phyloP scores from a whole-genome alignment of 2,329 filamentous ascomycete genomes.

The Alternaria tenuissima region DNA sequence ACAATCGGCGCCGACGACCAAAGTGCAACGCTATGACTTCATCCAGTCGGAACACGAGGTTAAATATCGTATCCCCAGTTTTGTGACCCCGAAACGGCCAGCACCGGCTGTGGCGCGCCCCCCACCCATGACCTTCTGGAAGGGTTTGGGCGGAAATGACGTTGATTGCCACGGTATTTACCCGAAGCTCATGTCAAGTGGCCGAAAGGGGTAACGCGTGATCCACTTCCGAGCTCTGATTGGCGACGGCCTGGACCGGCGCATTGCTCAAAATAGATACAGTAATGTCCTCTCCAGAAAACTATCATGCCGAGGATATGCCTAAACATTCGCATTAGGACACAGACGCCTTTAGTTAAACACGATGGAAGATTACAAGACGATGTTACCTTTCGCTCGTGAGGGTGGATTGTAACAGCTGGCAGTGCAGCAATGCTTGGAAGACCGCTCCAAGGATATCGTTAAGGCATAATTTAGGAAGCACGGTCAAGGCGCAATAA shows the following conservation, averaged over 20 bases:
- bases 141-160: constrained; percentile 8
- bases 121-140: constrained; percentile 5
- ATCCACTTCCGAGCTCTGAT: not conserved
- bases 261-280: constrained; percentile 12
- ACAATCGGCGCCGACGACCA: constrained; percentile 10
- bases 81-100: constrained; percentile 8
- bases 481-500: no score
- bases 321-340: not conserved
- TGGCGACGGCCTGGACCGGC: constrained; percentile 5
- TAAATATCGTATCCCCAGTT: constrained; percentile 15
- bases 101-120: constrained; percentile 14
- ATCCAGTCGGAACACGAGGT: no score
- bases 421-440: no score
- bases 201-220: not conserved
- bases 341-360: no score
- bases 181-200: not conserved
- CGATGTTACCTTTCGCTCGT: no score
- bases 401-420: no score
- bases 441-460: no score
- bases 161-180: constrained; percentile 6
- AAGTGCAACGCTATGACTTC: constrained; percentile 11
- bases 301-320: constrained; percentile 18
- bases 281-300: constrained; percentile 12
- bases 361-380: no score
- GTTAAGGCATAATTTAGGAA: no score